phyloP scores from a whole-genome alignment of 805 yeast genomes.

The Helenozyma rhizophorensis region DNA sequence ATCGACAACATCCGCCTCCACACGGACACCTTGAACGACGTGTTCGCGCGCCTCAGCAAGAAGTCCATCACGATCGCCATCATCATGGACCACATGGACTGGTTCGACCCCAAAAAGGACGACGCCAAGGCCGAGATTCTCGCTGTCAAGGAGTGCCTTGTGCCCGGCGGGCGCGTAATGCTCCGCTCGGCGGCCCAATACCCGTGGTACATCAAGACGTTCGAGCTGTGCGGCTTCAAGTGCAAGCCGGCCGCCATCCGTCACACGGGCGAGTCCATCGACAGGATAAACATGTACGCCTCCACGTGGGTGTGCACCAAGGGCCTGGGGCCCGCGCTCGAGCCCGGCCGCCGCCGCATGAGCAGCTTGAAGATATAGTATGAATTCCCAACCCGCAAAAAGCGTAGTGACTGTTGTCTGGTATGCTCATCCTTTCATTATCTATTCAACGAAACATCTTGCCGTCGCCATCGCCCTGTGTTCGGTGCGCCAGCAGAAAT shows the following conservation, averaged over 20 bases:
- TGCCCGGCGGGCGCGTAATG: constrained; percentile 68
- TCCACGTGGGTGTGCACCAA: constrained; percentile 84
- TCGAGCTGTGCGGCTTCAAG: constrained; percentile 62
- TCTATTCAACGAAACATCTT: constrained; percentile 53
- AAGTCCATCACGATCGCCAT: constrained; percentile 70
- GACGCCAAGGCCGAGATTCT: constrained; percentile 66
- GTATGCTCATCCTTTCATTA: too few relatives aligned
- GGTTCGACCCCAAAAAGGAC: constrained; percentile 66
- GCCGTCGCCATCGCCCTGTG: constrained; percentile 68
- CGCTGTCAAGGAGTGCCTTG: constrained; percentile 59
- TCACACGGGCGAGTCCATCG: constrained; percentile 60
- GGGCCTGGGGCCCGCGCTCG: constrained; percentile 9
- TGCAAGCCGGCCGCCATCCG: constrained; percentile 71
- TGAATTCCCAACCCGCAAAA: too few relatives aligned
- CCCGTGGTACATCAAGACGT: constrained; percentile 76
- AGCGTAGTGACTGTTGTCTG: too few relatives aligned
- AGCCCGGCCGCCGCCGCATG: constrained; percentile 38
- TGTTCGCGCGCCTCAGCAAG: constrained; percentile 58
- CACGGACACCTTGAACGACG: constrained; percentile 76
- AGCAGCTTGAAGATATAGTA: constrained; percentile 37
- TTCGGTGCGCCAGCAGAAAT: constrained; percentile 62
- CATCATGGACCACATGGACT: constrained; percentile 90
- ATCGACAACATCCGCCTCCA: constrained; percentile 70
- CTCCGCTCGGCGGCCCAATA: constrained; percentile 66
- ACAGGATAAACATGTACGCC: constrained; percentile 83